Evolutionary conservation across 805 yeast genomes (phyloP), one percentile per base, ranked within the genome.

Genomic region (Candida anglica): DNA sequence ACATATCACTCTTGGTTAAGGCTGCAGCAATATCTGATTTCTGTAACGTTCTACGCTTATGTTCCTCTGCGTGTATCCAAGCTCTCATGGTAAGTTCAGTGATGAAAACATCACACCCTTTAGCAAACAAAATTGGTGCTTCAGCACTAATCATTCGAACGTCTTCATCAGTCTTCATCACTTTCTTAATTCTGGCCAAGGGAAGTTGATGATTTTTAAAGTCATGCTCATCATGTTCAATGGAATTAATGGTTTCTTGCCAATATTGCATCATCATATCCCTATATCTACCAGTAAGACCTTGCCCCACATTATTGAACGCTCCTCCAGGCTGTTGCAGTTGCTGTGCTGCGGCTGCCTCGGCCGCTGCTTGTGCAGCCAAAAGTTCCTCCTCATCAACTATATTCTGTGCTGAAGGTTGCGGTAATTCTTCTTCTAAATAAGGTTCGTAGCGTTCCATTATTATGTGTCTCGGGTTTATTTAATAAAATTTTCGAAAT

Each of bases 31-130:
- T 88, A 53, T 93, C 99, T 1, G 87, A 79, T 51, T 88, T 85
- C 57, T 93, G 99, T 39, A 93, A 65, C 4, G 99, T 93, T 40
- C 99, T 66, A 45, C 99, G 75, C 55, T 93, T 93, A 63, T 86
- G 86, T 51, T 87, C 96, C 58, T 93, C 98, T 3, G 98, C 96
- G 50, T 89, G 96, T 41, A 93, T 87, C 98, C 98, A 93, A 6
- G 98, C 97, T 38, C 99, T 72, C 96, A 93, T 89, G 10, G 99
- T 89, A 36, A 93, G 67, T 57, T 93, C 99, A 1, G 98, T 89
- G 47, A 93, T 91, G 60, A 93, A 93, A 22, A 93, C 81, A 56
- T 93, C 99, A 61, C 98, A 93, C 1, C 98, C 98, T 58, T 93
- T 93, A 30, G 98, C 98, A 65, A 93, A 93, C 40, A 93, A 62